These are phyloP conservation scores for Mychonastes homosphaera DNA, from an alignment of 139 green algal genomes.

Conservation along the genomic window DNA sequence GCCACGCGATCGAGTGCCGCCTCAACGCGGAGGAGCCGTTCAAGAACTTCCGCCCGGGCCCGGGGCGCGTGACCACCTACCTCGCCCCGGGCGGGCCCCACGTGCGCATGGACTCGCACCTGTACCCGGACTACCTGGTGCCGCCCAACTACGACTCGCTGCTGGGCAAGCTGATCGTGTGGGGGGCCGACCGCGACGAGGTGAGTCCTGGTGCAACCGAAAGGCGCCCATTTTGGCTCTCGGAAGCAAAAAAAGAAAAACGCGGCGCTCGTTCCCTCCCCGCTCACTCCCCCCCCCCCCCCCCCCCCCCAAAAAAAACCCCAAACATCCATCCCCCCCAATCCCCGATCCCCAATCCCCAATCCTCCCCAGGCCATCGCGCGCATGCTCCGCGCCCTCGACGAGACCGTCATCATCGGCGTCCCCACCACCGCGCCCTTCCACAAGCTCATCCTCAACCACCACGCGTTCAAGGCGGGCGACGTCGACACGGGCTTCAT, in stretches of 20 bases:
- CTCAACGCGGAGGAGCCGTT: slow-evolving; percentile 93
- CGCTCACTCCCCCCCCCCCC: neutral
- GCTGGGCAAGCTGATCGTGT: slow-evolving; percentile 97
- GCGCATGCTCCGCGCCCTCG: slow-evolving; percentile 71
- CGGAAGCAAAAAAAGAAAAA: no score
- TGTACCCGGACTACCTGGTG: slow-evolving; percentile 92
- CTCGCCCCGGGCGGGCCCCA: slow-evolving; percentile 80
- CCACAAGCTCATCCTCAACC: slow-evolving; percentile 79
- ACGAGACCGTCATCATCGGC: slow-evolving; percentile 57
- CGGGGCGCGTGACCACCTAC: slow-evolving; percentile 78
- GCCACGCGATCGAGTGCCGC: slow-evolving; percentile 87
- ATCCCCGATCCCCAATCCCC: neutral
- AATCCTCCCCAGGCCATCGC: slow-evolving; percentile 48
- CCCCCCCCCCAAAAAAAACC: neutral
- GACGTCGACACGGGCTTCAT: slow-evolving; percentile 84
- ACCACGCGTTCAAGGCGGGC: slow-evolving; percentile 46
- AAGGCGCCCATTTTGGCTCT: no score
- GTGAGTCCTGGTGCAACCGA: slow-evolving; percentile 7
- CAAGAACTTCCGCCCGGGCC: slow-evolving; percentile 69
- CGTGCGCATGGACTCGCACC: slow-evolving; percentile 91
- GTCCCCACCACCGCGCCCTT: slow-evolving; percentile 83
- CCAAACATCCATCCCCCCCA: neutral
- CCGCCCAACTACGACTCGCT: slow-evolving; percentile 88
- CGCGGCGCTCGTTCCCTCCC: no score
- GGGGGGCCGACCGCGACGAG: slow-evolving; percentile 62